phyloP scores from a whole-genome alignment of 805 yeast species.

The Hanseniaspora lindneri region DNA sequence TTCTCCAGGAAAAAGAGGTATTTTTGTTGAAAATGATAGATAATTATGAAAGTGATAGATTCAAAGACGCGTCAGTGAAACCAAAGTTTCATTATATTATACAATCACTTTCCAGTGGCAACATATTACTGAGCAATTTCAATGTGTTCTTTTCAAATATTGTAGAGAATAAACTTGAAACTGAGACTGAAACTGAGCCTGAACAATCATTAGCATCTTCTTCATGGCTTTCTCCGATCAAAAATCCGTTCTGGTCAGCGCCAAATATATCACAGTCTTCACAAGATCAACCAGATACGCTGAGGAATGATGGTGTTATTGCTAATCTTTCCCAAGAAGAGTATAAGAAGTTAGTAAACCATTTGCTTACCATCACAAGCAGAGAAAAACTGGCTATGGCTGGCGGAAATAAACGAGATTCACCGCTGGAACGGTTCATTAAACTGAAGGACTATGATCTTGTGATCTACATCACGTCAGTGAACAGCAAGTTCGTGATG shows the following conservation, averaged over 20 bases:
- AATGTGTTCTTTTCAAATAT: neutral
- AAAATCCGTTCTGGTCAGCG: neutral
- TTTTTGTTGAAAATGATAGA: neutral
- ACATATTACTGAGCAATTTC: neutral
- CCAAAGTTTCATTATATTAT: conserved; percentile 1
- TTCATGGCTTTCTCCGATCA: neutral
- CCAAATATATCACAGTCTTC: neutral
- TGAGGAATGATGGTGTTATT: neutral
- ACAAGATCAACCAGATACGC: neutral
- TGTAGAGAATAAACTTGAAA: neutral
- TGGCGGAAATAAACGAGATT: neutral
- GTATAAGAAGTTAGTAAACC: neutral
- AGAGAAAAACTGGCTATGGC: neutral
- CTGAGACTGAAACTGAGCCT: neutral
- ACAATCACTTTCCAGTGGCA: neutral
- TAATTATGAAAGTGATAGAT: neutral
- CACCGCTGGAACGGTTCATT: conserved; percentile 4
- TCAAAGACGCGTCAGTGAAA: neutral
- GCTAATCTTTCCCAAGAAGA: neutral
- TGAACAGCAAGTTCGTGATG: conserved; percentile 1
- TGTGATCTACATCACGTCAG: conserved; percentile 2
- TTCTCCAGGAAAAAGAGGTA: conserved; percentile 1
- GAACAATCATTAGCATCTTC: neutral
- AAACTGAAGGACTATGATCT: conserved; percentile 12
- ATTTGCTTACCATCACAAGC: conserved; percentile 2